A percentile compares a stretch with the other conserved stretches of the same genome.
These are phyloP conservation scores for Volvox reticuliferus DNA, from an alignment of 139 green algal genomes.

Conservation along the genomic window DNA sequence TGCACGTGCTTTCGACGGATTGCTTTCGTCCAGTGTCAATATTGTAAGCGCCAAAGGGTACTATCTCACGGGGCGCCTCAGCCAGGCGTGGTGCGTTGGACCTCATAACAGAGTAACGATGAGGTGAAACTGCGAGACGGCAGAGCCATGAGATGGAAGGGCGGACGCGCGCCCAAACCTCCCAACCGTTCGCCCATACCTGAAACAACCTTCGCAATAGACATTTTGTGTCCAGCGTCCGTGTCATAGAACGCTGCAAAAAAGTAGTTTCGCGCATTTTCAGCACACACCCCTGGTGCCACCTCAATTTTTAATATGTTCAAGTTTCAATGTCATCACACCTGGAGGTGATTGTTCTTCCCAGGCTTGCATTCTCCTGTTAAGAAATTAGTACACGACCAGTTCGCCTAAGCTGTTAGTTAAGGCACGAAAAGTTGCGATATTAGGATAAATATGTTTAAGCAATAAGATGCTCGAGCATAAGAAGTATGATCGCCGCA, in stretches of 20 bases:
- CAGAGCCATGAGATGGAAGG: no score
- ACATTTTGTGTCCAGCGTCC: conserved; percentile 38
- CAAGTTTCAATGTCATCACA: not conserved
- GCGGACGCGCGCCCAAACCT: no score
- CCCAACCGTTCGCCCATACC: not conserved
- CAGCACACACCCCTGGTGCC: not conserved
- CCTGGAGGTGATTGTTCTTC: conserved; percentile 9
- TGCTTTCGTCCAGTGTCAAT: conserved; percentile 44
- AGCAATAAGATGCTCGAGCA: not conserved
- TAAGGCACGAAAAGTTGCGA: not conserved
- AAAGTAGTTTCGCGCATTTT: not conserved
- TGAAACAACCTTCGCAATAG: conserved; percentile 10
- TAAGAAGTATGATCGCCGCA: no score
- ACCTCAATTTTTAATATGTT: no score
- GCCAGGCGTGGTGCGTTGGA: conserved; percentile 24
- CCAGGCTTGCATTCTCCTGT: conserved; percentile 10
- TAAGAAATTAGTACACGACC: no score
- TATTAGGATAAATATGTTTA: not conserved
- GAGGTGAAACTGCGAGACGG: conserved; percentile 26
- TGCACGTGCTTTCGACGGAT: not conserved
- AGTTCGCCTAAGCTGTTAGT: conserved; percentile 58
- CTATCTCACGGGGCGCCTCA: conserved; percentile 3
- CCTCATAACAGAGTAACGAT: conserved; percentile 37
- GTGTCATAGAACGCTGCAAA: conserved; percentile 39
- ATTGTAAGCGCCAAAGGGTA: conserved; percentile 52